Base-by-base conservation (phyloP, 2,329 filamentous ascomycete species). In the Ophiostoma triangulosporum region DNA sequence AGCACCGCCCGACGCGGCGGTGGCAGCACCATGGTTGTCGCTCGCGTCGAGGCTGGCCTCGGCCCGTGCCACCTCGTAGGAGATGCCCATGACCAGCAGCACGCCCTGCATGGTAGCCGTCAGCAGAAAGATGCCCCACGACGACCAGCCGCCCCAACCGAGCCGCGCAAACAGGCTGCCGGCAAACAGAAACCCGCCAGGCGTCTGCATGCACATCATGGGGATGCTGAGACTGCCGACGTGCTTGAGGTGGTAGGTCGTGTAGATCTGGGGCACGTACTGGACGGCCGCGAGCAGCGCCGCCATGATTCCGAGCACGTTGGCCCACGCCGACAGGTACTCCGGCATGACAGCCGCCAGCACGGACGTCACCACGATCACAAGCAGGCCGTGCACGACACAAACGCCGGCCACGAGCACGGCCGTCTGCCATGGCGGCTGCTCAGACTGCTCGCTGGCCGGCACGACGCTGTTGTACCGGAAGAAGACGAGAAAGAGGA, bases 191-290 rank as follows among this genome's bases (percentile, higher is more conserved):
- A 95, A 83, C 56, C 88, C 89, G 0, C 93, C 93, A 0, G 93
- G 93, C 0, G 91, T 96, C 67, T 98, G 93, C 32, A 98, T 95
- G 65, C 86, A 86, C 90, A 98, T 97, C 85, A 96, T 97, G 4
- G 88, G 84, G 54, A 98, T 93, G 63, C 88, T 95, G 61, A 98
- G 71, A 65, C 89, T 95, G 53, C 89, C 89, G 2, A 95, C 85
- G 62, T 90, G 84, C 64, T 91, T 86, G 55, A 96, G 73, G 51
- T 74, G 78, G 69, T 87, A 94, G 0, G 93, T 98, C 51, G 86
- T 96, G 70, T 83, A 89, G 59, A 98, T 95, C 69, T 98, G 93
- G 0, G 93, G 93, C 15, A 98, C 73, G 68, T 97, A 98, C 69
- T 98, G 93, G 22, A 97, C 77, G 0, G 80, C 84, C 0, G 93